Conservation (phyloP, 2,329 filamentous ascomycete species). For the Diaporthe longicolla region DNA sequence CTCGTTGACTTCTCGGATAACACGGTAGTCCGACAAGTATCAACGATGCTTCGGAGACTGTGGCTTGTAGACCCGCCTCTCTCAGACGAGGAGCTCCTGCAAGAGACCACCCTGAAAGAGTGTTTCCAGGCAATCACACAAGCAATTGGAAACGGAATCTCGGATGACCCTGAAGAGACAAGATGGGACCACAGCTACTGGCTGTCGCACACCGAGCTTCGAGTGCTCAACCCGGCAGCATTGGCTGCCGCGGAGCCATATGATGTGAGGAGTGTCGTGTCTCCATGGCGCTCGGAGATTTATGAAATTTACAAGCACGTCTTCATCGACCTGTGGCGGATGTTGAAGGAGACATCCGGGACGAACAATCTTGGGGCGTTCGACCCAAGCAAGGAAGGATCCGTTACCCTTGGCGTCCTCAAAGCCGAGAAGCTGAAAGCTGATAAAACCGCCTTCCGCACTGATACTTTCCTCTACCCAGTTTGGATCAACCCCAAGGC, state of each 20-base stretch:
- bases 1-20: slow-evolving; percentile 41
- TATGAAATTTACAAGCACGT: slow-evolving; percentile 43
- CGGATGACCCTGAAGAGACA: slow-evolving; percentile 23
- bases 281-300: slow-evolving; percentile 41
- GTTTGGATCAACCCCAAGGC: slow-evolving; percentile 37
- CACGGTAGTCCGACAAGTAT: slow-evolving; percentile 38
- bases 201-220: slow-evolving; percentile 34
- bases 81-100: slow-evolving; percentile 36
- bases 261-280: slow-evolving; percentile 37
- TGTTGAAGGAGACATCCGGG: slow-evolving; percentile 14
- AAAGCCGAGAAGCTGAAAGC: slow-evolving; percentile 26
- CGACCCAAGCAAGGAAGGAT: slow-evolving; percentile 36
- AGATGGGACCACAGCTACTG: slow-evolving; percentile 41
- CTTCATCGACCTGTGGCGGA: slow-evolving; percentile 42
- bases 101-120: slow-evolving; percentile 28
- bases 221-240: slow-evolving; percentile 35
- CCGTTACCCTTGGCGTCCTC: slow-evolving; percentile 39
- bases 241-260: slow-evolving; percentile 21
- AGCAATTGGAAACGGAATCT: slow-evolving; percentile 31
- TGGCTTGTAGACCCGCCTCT: slow-evolving; percentile 42
- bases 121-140: slow-evolving; percentile 33
- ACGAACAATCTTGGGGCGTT: slow-evolving; percentile 33
- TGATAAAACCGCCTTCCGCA: slow-evolving; percentile 32
- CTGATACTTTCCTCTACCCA: slow-evolving; percentile 43
- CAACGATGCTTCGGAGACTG: slow-evolving; percentile 41